Base-by-base conservation (phyloP, 352 stramenopile species). In the Phytophthora pisi region DNA sequence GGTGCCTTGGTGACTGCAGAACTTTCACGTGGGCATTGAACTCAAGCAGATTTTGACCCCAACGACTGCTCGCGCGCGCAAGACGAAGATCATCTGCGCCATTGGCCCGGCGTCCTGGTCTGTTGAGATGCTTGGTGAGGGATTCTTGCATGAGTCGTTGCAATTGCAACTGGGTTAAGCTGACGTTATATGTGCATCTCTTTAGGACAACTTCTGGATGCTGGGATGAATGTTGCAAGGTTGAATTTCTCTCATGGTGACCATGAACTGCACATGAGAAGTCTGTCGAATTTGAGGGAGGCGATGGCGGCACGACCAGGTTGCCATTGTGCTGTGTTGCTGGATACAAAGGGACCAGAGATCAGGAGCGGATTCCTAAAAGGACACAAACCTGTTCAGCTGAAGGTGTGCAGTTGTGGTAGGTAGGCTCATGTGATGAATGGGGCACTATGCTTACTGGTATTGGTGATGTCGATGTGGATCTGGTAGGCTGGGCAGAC, bases 231-330 rank as follows among this genome's bases (percentile, higher is more conserved):
- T 54, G 92, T 99, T 5, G 98, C 98, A 68, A 89, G 98, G 13
- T 85, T 99, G 30, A 99, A 99, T 66, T 99, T 99, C 77, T 99
- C 97, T 13, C 98, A 99, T 74, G 98, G 98, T 23, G 98, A 98
- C 55, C 96, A 98, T 60, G 96, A 98, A 59, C 79, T 95, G 61
- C 93, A 99, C 62, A 72, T 93, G 49, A 85, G 88, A 18, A 95
- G 86, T 61, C 61, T 98, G 31, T 79, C 66, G 10, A 99, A 99
- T 79, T 80, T 99, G 28, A 79, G 86, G 4, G 75, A 86, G 43
- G 87, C 86, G 0, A 83, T 96, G 15, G 70, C 79, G 31, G 79
- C 75, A 30, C 84, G 92, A 26, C 86, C 84, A 6, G 80, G 83
- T 3, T 91, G 80, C 57, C 81, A 94, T 66, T 96, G 88, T 61